These are phyloP conservation scores for Gleditsia sinensis DNA, from an alignment of 306 rosid genomes.

Conservation along the genomic window DNA sequence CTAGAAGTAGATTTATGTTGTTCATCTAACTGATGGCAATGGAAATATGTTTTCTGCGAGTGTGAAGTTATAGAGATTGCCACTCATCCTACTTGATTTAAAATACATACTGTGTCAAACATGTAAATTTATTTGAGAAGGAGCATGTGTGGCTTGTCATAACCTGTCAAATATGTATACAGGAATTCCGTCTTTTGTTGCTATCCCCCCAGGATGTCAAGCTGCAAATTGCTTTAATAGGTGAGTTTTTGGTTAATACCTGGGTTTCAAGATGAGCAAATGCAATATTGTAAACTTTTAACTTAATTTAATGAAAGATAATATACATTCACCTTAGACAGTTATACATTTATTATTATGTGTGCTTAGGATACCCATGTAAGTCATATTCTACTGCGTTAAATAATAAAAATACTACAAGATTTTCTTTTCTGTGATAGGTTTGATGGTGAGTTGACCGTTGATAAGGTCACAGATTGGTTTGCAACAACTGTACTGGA, in stretches of 20 bases:
- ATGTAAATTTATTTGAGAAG: not conserved
- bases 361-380: slow-evolving; percentile 19
- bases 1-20: not conserved
- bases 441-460: slow-evolving; percentile 66
- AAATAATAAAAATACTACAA: not conserved
- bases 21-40: slow-evolving; percentile 3
- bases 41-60: slow-evolving; percentile 19
- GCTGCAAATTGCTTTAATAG: slow-evolving; percentile 64
- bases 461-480: slow-evolving; percentile 85
- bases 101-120: not conserved
- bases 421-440: slow-evolving; percentile 44
- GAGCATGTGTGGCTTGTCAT: slow-evolving; percentile 6
- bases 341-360: not conserved
- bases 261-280: slow-evolving; percentile 9
- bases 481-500: slow-evolving; percentile 71
- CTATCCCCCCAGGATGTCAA: slow-evolving; percentile 68
- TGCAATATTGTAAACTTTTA: not conserved
- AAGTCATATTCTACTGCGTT: slow-evolving; percentile 16
- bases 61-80: slow-evolving; percentile 10
- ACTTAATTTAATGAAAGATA: not conserved
- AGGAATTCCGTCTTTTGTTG: slow-evolving; percentile 84
- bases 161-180: slow-evolving; percentile 33
- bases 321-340: slow-evolving; percentile 6
- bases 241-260: slow-evolving; percentile 53
- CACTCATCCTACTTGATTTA: slow-evolving; percentile 18